phyloP scores from a whole-genome alignment of 345 rosid genomes.

The Eucalyptus virginea region DNA sequence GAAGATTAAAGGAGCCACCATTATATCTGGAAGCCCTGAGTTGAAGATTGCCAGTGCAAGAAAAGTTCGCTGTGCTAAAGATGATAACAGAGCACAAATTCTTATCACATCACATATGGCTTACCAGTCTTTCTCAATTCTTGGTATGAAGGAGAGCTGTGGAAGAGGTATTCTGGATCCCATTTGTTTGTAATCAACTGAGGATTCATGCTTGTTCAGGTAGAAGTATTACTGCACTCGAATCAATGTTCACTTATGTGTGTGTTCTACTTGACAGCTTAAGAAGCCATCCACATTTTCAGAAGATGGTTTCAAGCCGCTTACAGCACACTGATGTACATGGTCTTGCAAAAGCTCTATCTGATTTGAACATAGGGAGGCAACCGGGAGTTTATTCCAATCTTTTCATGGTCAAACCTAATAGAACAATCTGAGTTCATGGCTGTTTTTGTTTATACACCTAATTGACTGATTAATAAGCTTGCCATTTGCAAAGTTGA shows the following conservation, averaged over 20 bases:
- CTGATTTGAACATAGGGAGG: slow-evolving; percentile 68
- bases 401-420: neutral
- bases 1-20: slow-evolving; percentile 63
- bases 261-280: slow-evolving; percentile 32
- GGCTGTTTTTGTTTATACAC: neutral
- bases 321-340: slow-evolving; percentile 36
- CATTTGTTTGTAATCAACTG: neutral
- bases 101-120: slow-evolving; percentile 44
- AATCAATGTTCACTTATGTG: neutral
- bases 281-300: slow-evolving; percentile 62
- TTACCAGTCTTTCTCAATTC: slow-evolving; percentile 39
- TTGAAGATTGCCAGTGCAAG: slow-evolving; percentile 32
- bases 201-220: neutral
- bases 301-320: slow-evolving; percentile 37
- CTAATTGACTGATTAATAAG: neutral
- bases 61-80: slow-evolving; percentile 57
- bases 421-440: neutral
- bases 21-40: slow-evolving; percentile 89
- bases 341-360: slow-evolving; percentile 53
- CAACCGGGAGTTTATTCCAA: slow-evolving; percentile 51
- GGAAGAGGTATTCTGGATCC: slow-evolving; percentile 54
- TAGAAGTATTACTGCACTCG: neutral
- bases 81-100: slow-evolving; percentile 46
- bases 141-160: slow-evolving; percentile 69
- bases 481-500: neutral